These are phyloP conservation scores for Paxillus rubicundulus DNA, from an alignment of 768 basidiomycete species.

Conservation along the genomic window DNA sequence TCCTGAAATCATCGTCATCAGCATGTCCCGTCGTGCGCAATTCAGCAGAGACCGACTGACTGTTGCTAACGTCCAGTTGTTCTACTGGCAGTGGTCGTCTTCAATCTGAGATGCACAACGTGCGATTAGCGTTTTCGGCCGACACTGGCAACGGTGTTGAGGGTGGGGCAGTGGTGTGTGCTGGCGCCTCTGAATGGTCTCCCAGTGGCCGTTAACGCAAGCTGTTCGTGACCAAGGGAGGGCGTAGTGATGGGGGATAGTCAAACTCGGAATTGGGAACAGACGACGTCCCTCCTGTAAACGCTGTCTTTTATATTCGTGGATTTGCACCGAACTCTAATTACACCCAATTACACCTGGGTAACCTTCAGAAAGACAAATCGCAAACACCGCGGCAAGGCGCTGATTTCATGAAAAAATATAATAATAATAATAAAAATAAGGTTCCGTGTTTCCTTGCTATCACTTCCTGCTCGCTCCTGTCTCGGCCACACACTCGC, in stretches of 20 bases:
- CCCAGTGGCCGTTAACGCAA: constrained; percentile 10
- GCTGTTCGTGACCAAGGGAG: neutral
- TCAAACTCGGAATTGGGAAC: constrained; percentile 16
- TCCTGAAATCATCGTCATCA: constrained; percentile 13
- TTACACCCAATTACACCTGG: constrained; percentile 29
- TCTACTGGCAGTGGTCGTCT: constrained; percentile 1
- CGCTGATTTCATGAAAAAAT: constrained; percentile 28
- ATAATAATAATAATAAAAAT: too few relatives aligned
- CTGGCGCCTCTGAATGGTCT: neutral
- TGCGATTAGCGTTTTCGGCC: neutral
- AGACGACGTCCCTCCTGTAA: constrained; percentile 6
- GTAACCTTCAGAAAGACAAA: constrained; percentile 16
- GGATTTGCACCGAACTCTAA: constrained; percentile 31
- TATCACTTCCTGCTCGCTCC: constrained; percentile 28
- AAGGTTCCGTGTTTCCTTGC: constrained; percentile 26
- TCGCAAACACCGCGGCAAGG: constrained; percentile 30
- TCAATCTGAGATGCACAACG: neutral
- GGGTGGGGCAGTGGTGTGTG: neutral
- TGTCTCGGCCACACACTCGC: constrained; percentile 24
- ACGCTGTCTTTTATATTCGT: constrained; percentile 28
- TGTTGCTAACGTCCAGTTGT: neutral
- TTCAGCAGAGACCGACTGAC: constrained; percentile 20
- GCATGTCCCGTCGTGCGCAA: constrained; percentile 4
- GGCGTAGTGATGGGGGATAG: neutral
- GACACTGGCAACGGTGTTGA: neutral